These are phyloP conservation scores for Fraxinus greggii DNA, from an alignment of 305 asterid genomes.

Conservation along the genomic window DNA sequence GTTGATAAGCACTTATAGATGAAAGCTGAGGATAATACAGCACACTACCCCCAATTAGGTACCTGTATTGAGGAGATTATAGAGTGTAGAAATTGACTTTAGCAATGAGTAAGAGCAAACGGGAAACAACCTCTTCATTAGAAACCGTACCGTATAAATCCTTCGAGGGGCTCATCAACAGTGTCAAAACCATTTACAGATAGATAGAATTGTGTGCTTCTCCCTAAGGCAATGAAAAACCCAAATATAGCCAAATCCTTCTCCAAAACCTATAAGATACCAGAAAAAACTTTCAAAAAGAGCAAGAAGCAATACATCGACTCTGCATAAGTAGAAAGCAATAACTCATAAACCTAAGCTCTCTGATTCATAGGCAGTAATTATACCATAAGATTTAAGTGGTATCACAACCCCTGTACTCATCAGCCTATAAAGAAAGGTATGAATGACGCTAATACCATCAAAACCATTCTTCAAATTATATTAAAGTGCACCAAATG, in stretches of 20 bases:
- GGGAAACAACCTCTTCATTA: slow-evolving; percentile 24
- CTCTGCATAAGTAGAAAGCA: not conserved
- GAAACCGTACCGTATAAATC: slow-evolving; percentile 63
- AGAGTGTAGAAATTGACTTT: slow-evolving; percentile 5
- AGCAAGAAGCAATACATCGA: slow-evolving; percentile 17
- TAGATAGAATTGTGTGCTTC: slow-evolving; percentile 74
- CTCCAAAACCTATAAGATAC: slow-evolving; percentile 70
- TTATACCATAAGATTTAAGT: slow-evolving; percentile 4
- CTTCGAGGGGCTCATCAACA: slow-evolving; percentile 71
- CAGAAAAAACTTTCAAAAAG: slow-evolving; percentile 1
- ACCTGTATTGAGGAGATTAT: slow-evolving; percentile 51
- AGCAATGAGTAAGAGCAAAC: slow-evolving; percentile 18
- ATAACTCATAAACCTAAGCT: not conserved
- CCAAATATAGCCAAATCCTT: slow-evolving; percentile 97
- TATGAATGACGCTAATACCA: slow-evolving; percentile 1
- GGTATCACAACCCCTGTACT: slow-evolving; percentile 1
- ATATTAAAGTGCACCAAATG: not conserved
- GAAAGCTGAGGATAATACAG: slow-evolving; percentile 95
- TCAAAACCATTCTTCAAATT: not conserved
- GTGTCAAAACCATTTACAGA: slow-evolving; percentile 69
- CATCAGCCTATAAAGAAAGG: not conserved
- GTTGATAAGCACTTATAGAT: slow-evolving; percentile 97
- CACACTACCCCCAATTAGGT: slow-evolving; percentile 90
- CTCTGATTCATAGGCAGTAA: not conserved
- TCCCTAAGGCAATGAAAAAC: slow-evolving; percentile 93